Percentiles rank a stretch among this genome's conserved stretches.
Conservation (phyloP, 108 stramenopile genomes). For the Aureococcus anophagefferens region DNA sequence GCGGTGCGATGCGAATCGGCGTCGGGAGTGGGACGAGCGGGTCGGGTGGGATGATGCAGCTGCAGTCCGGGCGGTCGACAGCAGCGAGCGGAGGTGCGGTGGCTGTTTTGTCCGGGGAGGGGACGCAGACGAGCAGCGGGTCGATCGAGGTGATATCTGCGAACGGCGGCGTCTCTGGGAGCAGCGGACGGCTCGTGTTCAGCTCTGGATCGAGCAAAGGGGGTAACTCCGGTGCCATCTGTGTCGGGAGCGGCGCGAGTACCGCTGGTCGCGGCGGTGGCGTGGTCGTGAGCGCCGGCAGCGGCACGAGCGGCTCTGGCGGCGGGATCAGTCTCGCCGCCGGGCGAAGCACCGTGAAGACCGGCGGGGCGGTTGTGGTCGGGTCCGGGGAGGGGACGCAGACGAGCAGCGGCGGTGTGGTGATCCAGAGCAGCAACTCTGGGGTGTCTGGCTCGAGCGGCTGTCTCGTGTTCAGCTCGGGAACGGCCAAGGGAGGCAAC, state of each 20-base stretch:
- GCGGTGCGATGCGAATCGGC: too few species aligned
- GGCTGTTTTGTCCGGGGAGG: too few species aligned
- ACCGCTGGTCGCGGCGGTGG: neutral
- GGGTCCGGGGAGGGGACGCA: neutral
- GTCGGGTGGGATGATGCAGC: too few species aligned
- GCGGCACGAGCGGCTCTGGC: neutral
- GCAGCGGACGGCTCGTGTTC: neutral
- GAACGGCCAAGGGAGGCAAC: neutral
- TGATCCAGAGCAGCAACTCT: neutral
- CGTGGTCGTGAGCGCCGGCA: neutral
- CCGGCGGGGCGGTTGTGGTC: neutral
- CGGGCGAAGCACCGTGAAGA: neutral
- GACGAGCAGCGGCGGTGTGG: neutral
- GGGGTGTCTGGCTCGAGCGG: neutral
- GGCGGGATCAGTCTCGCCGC: neutral
- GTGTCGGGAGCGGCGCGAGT: neutral
- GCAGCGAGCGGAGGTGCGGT: too few species aligned
- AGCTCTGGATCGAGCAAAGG: neutral
- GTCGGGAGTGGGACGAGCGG: too few species aligned
- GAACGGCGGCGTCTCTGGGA: conserved; percentile 1
- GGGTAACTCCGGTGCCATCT: conserved; percentile 8
- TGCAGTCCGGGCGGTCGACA: too few species aligned
- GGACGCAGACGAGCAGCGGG: too few species aligned
- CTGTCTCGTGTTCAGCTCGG: neutral
- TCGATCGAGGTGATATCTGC: too few species aligned